These are phyloP conservation scores for Ophiostoma pallidulum DNA, from an alignment of 2,329 filamentous ascomycete species.

Conservation along the genomic window DNA sequence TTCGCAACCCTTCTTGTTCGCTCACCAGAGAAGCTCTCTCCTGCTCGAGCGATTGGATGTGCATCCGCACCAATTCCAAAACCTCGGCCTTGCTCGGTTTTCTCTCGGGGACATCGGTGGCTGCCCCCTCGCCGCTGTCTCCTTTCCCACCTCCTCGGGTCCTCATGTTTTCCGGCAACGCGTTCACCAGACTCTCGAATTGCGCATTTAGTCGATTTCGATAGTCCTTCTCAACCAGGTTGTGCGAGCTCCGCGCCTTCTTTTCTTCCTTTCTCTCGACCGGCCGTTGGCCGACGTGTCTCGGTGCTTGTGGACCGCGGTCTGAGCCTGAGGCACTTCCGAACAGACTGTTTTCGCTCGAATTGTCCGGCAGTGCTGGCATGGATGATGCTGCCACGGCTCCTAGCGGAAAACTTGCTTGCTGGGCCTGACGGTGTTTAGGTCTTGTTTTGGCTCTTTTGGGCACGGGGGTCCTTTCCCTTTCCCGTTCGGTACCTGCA, in stretches of 20 bases:
- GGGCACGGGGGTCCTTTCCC: not conserved
- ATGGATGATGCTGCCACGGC: not conserved
- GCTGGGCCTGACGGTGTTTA: not conserved
- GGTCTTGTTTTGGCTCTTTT: conserved; percentile 1
- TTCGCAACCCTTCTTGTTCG: conserved; percentile 22
- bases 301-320: not conserved
- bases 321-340: not conserved
- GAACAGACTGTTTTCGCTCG: not conserved
- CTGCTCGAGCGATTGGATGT: conserved; percentile 26
- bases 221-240: conserved; percentile 18
- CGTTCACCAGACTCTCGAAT: conserved; percentile 16
- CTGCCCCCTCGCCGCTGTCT: conserved; percentile 10
- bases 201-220: conserved; percentile 16
- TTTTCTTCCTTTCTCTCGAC: conserved; percentile 18
- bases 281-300: conserved; percentile 1
- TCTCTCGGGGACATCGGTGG: conserved; percentile 13
- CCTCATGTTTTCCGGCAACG: conserved; percentile 13
- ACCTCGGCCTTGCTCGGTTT: conserved; percentile 30
- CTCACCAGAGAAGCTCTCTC: conserved; percentile 22
- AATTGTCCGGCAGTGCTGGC: not conserved
- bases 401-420: not conserved
- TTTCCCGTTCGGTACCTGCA: not conserved
- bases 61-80: conserved; percentile 25
- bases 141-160: not conserved
- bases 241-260: conserved; percentile 12